Base-by-base conservation (phyloP, 768 basidiomycete genomes). In the Plicaturopsis crispa region DNA sequence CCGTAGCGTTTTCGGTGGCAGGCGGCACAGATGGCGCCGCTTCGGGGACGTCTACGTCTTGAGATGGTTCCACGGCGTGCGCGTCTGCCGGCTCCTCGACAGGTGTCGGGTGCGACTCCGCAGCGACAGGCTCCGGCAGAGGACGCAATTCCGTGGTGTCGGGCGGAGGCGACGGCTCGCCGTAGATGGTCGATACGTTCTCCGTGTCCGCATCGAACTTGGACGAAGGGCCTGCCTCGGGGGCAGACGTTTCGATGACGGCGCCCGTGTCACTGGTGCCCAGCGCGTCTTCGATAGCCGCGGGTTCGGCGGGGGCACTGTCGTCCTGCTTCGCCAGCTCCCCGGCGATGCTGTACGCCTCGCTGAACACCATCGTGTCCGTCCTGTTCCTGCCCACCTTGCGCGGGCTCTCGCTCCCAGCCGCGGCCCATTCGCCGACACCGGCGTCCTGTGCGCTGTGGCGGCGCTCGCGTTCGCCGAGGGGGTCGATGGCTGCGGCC, bases 361-460 rank as follows among this genome's bases (percentile, higher is more conserved):
- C 70, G 49, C 71, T 75, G 46, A 75, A 71, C 16, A 85, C 72
- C 84, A 86, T 85, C 2, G 83, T 86, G 46, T 84, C 82, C 6
- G 83, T 84, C 44, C 82, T 63, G 43, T 55, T 70, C 22, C 82
- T 63, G 2, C 79, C 75, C 16, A 65, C 48, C 28, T 57, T 69
- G 6, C 72, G 60, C 26, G 72, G 65, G 48, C 68, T 69, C 40
- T 65, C 61, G 38, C 43, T 55, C 6, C 48, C 28, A 41, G 6
- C 24, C 31, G 16, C 26, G 32, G 2, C 20, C 12, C 16, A 3
- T 31, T 20, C 32, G 24, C 16, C 46, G 35, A 33, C 36, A 36
- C 56, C 48, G 20, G 11, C 14, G 23, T 31, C 17, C 24, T 11
- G 13, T 38, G 6, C 19, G 1, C 31, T n/a, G 33, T 54, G 37